Evolutionary conservation across 352 stramenopile species (phyloP).

Genomic region (Phytopythium helicoides): DNA sequence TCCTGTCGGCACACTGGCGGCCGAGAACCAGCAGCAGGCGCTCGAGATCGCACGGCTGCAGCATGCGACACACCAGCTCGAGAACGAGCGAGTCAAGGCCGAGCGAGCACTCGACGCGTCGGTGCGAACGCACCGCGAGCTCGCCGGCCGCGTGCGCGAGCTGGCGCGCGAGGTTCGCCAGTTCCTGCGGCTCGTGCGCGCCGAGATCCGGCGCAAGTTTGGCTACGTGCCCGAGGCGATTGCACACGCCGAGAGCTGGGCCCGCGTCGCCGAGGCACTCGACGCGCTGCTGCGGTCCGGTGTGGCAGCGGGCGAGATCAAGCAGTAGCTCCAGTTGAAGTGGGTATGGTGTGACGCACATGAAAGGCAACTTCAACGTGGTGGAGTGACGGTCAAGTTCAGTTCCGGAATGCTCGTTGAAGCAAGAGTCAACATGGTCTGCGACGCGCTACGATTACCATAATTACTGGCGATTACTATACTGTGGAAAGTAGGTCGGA

Average conservation of each 20-base stretch:
- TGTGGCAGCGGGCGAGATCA: too few relatives aligned
- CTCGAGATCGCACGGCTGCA: slow-evolving; percentile 23
- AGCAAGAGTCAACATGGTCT: too few relatives aligned
- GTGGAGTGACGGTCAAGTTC: background rate
- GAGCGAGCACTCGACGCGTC: slow-evolving; percentile 14
- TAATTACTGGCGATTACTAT: too few relatives aligned
- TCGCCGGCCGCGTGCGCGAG: slow-evolving; percentile 42
- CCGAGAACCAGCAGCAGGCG: slow-evolving; percentile 29
- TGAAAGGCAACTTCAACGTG: background rate
- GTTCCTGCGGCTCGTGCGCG: slow-evolving; percentile 61
- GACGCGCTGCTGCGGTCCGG: slow-evolving; percentile 28
- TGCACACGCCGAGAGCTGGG: slow-evolving; percentile 56
- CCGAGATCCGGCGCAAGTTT: slow-evolving; percentile 80
- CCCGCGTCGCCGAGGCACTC: slow-evolving; percentile 53
- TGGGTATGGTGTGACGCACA: too few relatives aligned
- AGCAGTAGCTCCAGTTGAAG: too few relatives aligned
- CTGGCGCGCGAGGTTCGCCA: slow-evolving; percentile 60
- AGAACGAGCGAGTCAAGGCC: slow-evolving; percentile 10
- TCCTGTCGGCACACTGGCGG: slow-evolving; percentile 11
- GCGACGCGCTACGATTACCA: too few relatives aligned
- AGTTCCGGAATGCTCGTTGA: too few relatives aligned
- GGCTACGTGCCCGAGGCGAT: slow-evolving; percentile 79
- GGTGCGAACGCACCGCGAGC: slow-evolving; percentile 27
- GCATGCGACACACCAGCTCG: slow-evolving; percentile 20
- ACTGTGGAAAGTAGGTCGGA: too few relatives aligned